phyloP scores from a whole-genome alignment of 177 flowering plant species.

The Telopea speciosissima region DNA sequence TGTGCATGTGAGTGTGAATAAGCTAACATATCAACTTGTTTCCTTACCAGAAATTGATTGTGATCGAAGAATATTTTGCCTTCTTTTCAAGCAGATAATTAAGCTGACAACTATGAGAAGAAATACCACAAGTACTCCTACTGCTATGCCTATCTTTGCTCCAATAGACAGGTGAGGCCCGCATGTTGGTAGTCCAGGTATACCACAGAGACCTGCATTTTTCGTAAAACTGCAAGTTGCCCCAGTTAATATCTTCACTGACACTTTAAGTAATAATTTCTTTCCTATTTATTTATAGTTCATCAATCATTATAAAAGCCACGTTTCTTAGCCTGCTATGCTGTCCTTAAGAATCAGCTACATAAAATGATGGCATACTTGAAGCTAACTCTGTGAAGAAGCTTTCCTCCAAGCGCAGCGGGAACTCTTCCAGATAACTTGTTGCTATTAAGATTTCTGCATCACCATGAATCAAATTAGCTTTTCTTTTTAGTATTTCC shows the following conservation, averaged over 20 bases:
- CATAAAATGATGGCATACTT: conserved; percentile 47
- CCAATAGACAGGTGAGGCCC: conserved; percentile 76
- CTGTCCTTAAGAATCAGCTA: not conserved
- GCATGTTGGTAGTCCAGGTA: conserved; percentile 82
- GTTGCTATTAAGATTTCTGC: conserved; percentile 92
- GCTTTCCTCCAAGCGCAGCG: conserved; percentile 75
- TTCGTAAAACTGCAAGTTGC: conserved; percentile 67
- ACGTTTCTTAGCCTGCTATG: not conserved
- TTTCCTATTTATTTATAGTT: not conserved
- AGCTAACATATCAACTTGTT: not conserved
- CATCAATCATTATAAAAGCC: not conserved
- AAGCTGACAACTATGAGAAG: conserved; percentile 48
- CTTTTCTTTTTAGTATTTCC: not conserved
- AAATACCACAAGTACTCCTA: conserved; percentile 42
- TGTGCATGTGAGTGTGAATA: not conserved
- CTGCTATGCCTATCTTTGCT: conserved; percentile 65
- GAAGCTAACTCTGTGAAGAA: conserved; percentile 93
- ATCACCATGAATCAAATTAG: conserved; percentile 17
- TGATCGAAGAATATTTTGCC: conserved; percentile 85
- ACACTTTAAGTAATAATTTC: too few species aligned
- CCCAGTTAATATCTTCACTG: conserved; percentile 9
- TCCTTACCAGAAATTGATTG: conserved; percentile 73
- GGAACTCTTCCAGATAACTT: conserved; percentile 82
- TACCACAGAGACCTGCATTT: conserved; percentile 95
- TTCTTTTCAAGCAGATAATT: conserved; percentile 78